Percentiles rank a stretch among this genome's conserved stretches.
Evolutionary conservation across 1,284 basidiomycete genomes (phyloP).

Genomic region (Moesziomyces antarcticus): DNA sequence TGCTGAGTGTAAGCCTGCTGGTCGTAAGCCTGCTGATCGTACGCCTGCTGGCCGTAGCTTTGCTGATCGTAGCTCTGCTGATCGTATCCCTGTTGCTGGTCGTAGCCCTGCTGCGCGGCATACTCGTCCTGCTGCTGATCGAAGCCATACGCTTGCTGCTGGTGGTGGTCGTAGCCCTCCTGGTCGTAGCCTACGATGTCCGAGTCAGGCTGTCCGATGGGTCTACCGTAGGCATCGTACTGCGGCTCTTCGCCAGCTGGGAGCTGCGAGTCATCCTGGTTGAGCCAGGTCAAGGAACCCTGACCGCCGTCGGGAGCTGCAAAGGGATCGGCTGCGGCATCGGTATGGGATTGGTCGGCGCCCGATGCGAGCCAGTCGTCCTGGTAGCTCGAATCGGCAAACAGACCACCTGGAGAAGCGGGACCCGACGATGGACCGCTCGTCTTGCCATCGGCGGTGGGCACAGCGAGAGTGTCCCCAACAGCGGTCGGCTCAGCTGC

Average conservation of each 20-base stretch:
- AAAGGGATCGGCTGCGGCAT: conserved; percentile 25
- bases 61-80: conserved; percentile 21
- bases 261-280: conserved; percentile 5
- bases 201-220: conserved; percentile 9
- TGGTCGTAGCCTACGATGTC: conserved; percentile 22
- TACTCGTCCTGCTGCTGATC: conserved; percentile 27
- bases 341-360: conserved; percentile 4
- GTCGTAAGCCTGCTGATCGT: conserved; percentile 18
- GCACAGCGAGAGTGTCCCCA: conserved; percentile 11
- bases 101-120: conserved; percentile 18
- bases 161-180: conserved; percentile 27
- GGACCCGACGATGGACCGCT: conserved; percentile 23
- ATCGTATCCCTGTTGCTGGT: conserved; percentile 8
- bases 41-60: conserved; percentile 5
- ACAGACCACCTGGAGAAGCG: conserved; percentile 37
- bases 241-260: conserved; percentile 14
- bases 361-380: conserved; percentile 46
- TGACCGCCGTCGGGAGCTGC: conserved; percentile 28
- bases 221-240: conserved; percentile 35
- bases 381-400: conserved; percentile 37
- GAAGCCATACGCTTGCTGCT: conserved; percentile 17
- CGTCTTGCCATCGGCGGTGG: conserved; percentile 10
- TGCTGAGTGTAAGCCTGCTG: conserved; percentile 11
- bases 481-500: conserved; percentile 5
- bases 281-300: conserved; percentile 34